These are phyloP conservation scores for Penicillium alfredii DNA, from an alignment of 495 filamentous ascomycete genomes.

Conservation along the genomic window DNA sequence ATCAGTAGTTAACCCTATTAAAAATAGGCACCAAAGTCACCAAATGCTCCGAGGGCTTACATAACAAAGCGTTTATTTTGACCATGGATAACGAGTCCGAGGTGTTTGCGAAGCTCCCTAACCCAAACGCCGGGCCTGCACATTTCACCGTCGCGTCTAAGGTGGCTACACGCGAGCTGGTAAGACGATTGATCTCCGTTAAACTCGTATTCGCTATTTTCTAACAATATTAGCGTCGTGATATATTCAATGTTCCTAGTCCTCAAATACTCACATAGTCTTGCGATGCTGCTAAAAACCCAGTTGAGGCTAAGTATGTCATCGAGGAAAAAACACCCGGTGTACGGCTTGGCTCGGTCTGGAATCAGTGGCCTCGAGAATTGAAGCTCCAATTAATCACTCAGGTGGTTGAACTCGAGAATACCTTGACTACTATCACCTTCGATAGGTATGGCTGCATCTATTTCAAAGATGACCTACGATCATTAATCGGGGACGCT, in stretches of 20 bases:
- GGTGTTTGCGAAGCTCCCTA: conserved; percentile 33
- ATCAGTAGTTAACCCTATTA: too few relatives aligned
- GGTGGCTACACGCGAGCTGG: conserved; percentile 33
- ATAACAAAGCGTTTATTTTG: conserved; percentile 29
- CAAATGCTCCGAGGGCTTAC: too few relatives aligned
- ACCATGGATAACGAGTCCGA: conserved; percentile 37
- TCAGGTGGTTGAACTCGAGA: conserved; percentile 36
- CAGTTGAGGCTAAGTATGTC: conserved; percentile 34
- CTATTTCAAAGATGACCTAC: conserved; percentile 36
- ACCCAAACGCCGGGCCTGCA: conserved; percentile 28
- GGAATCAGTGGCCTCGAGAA: conserved; percentile 28
- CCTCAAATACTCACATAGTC: conserved; percentile 32
- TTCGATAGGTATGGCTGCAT: conserved; percentile 37
- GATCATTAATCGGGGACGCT: conserved; percentile 13
- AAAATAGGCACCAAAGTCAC: too few relatives aligned
- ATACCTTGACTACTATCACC: conserved; percentile 23
- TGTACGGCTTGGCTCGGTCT: conserved; percentile 28
- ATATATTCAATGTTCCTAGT: conserved; percentile 28
- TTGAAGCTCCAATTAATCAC: conserved; percentile 25
- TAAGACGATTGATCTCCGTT: conserved; percentile 13
- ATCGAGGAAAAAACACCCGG: conserved; percentile 36
- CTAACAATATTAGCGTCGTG: conserved; percentile 26
- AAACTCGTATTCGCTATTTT: conserved; percentile 3
- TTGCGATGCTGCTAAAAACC: conserved; percentile 22
- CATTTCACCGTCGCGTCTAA: conserved; percentile 23